These are phyloP conservation scores for Rostrohypoxylon terebratum DNA, from an alignment of 495 filamentous ascomycete genomes.

Conservation along the genomic window DNA sequence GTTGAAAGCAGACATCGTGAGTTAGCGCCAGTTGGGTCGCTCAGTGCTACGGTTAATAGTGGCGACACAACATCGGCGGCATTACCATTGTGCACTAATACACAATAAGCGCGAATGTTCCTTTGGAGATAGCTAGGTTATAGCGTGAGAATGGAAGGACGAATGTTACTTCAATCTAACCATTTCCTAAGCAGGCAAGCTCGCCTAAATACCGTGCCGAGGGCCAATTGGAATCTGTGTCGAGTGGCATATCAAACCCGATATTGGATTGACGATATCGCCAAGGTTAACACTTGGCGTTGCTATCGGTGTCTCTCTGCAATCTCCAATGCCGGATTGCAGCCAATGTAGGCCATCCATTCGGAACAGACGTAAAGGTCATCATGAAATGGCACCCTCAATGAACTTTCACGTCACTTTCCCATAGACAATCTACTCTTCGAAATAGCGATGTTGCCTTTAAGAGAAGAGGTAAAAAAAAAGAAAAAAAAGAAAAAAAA, in stretches of 20 bases:
- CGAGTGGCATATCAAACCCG: background rate
- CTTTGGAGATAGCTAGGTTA: conserved; percentile 2
- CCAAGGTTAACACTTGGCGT: background rate
- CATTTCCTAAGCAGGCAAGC: background rate
- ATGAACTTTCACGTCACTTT: too few species aligned
- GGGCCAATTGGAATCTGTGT: background rate
- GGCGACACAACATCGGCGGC: conserved; percentile 3
- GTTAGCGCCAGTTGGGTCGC: background rate
- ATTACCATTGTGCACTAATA: conserved; percentile 6
- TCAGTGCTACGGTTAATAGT: conserved; percentile 15
- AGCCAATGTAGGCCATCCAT: background rate
- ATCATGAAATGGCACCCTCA: too few species aligned
- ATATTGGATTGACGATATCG: background rate
- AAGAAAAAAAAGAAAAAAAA: too few species aligned
- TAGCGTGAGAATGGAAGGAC: conserved; percentile 1
- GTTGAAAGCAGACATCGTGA: background rate
- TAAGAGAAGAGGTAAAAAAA: too few species aligned
- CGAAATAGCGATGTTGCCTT: too few species aligned
- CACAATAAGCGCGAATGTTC: background rate
- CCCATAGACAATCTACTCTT: too few species aligned
- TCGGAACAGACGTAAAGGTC: too few species aligned
- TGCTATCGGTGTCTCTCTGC: too few species aligned
- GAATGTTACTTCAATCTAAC: background rate
- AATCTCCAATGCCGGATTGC: too few species aligned
- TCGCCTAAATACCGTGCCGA: background rate